Percentiles rank a stretch among this genome's conserved stretches.
These are phyloP conservation scores for Auricularia sp. DNA, from an alignment of 768 basidiomycete species.

Conservation along the genomic window DNA sequence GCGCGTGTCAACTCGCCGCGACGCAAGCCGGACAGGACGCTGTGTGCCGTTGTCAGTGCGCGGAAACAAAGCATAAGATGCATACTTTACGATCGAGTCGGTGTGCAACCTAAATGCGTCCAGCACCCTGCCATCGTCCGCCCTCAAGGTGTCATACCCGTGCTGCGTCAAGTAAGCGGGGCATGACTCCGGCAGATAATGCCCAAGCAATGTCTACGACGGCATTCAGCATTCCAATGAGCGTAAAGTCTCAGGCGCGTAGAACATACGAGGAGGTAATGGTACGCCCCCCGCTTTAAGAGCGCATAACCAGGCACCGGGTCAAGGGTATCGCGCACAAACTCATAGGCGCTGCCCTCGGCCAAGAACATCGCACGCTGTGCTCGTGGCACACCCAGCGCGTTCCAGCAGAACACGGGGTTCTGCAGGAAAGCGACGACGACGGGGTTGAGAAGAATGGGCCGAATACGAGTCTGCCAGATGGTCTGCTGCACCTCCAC, in stretches of 20 bases:
- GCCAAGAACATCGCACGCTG: slow-evolving; percentile 52
- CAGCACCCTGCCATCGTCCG: slow-evolving; percentile 33
- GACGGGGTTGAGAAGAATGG: slow-evolving; percentile 48
- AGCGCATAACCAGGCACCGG: slow-evolving; percentile 36
- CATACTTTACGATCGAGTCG: slow-evolving; percentile 57
- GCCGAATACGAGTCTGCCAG: slow-evolving; percentile 50
- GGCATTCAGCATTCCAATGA: neutral
- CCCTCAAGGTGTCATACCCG: slow-evolving; percentile 48
- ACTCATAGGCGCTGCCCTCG: slow-evolving; percentile 40
- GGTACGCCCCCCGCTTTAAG: slow-evolving; percentile 51
- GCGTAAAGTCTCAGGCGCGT: neutral
- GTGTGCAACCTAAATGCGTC: slow-evolving; percentile 63
- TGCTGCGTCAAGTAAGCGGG: slow-evolving; percentile 54
- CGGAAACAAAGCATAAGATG: neutral
- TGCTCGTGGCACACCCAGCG: slow-evolving; percentile 64
- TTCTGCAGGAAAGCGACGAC: slow-evolving; percentile 44
- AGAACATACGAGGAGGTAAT: slow-evolving; percentile 42
- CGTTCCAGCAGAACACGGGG: slow-evolving; percentile 63
- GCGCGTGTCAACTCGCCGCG: slow-evolving; percentile 47
- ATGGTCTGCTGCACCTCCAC: slow-evolving; percentile 49
- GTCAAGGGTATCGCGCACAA: slow-evolving; percentile 42
- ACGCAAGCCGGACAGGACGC: slow-evolving; percentile 36
- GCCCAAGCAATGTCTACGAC: slow-evolving; percentile 30
- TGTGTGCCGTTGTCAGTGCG: slow-evolving; percentile 12
- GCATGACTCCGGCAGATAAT: slow-evolving; percentile 48